phyloP scores from a whole-genome alignment of 768 basidiomycete genomes.

The Boletus edulis region DNA sequence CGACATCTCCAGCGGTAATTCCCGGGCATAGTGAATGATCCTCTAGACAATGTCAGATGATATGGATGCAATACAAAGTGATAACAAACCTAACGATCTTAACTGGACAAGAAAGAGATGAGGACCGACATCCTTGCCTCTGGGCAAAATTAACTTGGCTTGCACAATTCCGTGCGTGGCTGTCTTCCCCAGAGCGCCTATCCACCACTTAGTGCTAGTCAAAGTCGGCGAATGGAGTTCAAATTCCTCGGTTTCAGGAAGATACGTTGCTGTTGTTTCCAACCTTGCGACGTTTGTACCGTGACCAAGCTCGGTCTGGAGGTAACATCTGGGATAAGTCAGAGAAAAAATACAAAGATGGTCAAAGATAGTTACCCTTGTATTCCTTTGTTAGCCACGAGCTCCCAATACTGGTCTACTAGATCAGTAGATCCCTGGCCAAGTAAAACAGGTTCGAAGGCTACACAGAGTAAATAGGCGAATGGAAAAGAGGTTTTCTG shows the following conservation, averaged over 20 bases:
- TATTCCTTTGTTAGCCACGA: constrained; percentile 55
- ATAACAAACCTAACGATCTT: constrained; percentile 51
- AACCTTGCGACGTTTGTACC: constrained; percentile 67
- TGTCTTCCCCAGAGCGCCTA: constrained; percentile 67
- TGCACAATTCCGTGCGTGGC: constrained; percentile 77
- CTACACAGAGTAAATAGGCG: constrained; percentile 17
- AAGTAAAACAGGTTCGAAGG: constrained; percentile 67
- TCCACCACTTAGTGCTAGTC: constrained; percentile 83
- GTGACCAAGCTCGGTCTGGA: constrained; percentile 79
- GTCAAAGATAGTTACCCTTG: constrained; percentile 38
- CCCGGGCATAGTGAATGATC: constrained; percentile 60
- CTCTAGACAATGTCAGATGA: constrained; percentile 36
- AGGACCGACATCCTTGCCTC: constrained; percentile 60
- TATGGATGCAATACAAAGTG: neutral
- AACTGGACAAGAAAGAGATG: constrained; percentile 76
- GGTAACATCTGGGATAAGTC: constrained; percentile 48
- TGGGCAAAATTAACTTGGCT: constrained; percentile 67
- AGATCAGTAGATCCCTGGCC: constrained; percentile 59
- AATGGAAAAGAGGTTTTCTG: constrained; percentile 22
- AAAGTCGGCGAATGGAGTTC: constrained; percentile 74
- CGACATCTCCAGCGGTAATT: constrained; percentile 69
- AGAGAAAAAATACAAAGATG: neutral
- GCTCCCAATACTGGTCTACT: constrained; percentile 47
- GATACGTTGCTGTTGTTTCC: constrained; percentile 76
- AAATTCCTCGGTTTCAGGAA: constrained; percentile 65